A percentile compares a stretch with the other conserved stretches of the same genome.
Evolutionary conservation across 768 basidiomycete species (phyloP).

Genomic region (Lentinula sp.): DNA sequence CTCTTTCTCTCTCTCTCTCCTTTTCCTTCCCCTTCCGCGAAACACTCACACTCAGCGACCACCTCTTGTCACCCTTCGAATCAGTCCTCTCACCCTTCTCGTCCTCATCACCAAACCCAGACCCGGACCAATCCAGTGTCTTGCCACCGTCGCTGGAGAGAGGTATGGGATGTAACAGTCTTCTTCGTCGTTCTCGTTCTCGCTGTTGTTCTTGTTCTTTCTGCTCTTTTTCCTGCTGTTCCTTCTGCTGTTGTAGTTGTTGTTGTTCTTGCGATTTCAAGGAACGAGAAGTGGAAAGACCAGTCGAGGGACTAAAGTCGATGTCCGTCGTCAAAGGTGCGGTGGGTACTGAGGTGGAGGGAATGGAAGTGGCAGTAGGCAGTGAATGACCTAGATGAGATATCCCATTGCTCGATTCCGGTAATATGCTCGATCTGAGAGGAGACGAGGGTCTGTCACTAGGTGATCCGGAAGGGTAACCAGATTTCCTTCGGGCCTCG

Average conservation of each 20-base stretch:
- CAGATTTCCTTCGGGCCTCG: conserved; percentile 51
- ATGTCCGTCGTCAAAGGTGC: conserved; percentile 35
- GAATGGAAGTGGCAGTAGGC: conserved; percentile 14
- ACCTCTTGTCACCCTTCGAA: background rate
- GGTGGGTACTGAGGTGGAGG: conserved; percentile 15
- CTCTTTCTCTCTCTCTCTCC: background rate
- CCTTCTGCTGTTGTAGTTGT: too few relatives aligned
- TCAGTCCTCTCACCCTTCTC: conserved; percentile 11
- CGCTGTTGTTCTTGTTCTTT: too few relatives aligned
- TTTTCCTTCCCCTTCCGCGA: background rate
- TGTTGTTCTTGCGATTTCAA: too few relatives aligned
- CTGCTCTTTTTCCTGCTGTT: too few relatives aligned
- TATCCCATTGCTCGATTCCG: too few relatives aligned
- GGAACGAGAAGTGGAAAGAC: conserved; percentile 19
- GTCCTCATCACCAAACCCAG: conserved; percentile 36
- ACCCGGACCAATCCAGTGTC: conserved; percentile 71
- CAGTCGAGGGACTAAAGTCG: conserved; percentile 66
- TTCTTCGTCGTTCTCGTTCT: too few relatives aligned
- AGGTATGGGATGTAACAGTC: conserved; percentile 50
- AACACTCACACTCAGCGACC: background rate
- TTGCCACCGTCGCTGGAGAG: conserved; percentile 61
- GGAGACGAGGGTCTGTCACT: background rate
- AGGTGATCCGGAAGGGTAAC: background rate
- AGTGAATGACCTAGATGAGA: background rate
- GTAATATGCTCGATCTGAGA: background rate